phyloP scores from a whole-genome alignment of 2,329 filamentous ascomycete genomes.

The Aureobasidium namibiae region DNA sequence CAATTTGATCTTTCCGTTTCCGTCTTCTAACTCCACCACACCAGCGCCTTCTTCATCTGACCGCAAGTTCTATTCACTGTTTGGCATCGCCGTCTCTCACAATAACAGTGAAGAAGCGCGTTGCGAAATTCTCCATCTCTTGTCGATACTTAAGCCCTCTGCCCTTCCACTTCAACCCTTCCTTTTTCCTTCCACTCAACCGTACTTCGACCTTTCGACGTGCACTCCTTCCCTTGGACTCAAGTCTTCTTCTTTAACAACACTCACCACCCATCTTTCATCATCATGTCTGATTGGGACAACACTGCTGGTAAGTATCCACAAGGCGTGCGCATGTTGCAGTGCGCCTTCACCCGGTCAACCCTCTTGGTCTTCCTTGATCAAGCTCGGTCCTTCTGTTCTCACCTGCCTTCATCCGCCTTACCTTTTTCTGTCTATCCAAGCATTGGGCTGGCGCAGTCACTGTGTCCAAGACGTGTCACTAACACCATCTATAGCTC shows the following conservation, averaged over 20 bases:
- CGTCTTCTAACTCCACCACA: neutral
- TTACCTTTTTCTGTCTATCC: neutral
- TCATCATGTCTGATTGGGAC: neutral
- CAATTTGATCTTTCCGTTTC: neutral
- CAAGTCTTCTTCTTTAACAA: neutral
- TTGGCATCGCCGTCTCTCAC: neutral
- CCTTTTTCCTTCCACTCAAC: neutral
- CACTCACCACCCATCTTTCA: neutral
- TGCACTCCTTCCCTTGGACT: neutral
- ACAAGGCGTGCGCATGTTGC: neutral
- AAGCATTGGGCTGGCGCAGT: neutral
- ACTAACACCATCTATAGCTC: slow-evolving; percentile 5
- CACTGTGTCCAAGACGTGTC: neutral
- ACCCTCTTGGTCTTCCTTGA: neutral
- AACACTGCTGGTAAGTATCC: neutral
- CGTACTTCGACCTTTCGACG: neutral
- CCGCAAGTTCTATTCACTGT: neutral
- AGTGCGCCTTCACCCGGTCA: neutral
- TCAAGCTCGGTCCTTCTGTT: no score
- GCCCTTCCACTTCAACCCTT: neutral
- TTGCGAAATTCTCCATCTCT: neutral
- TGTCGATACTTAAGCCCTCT: neutral
- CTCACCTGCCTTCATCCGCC: neutral
- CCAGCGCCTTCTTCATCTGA: neutral
- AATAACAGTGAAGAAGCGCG: neutral